Evolutionary conservation across 2,329 filamentous ascomycete genomes (phyloP), one percentile per base, ranked within the genome.

Genomic region (Microdochium paspali): DNA sequence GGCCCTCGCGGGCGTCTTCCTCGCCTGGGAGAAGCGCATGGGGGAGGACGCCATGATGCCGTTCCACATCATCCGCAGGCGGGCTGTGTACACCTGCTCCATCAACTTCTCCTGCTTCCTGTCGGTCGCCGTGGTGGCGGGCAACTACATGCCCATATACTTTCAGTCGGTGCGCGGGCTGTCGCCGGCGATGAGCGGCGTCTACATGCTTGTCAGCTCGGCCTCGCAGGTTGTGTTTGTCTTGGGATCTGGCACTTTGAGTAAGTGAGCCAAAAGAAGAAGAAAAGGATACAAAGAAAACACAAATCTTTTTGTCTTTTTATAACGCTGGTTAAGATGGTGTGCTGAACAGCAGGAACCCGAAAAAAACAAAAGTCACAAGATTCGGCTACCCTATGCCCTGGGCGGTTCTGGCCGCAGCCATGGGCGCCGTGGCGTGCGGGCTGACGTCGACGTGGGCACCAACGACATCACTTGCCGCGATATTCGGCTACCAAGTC

Each of bases 211-310:
- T 43, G 61, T 61, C 1, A 57, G 56, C 32, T 60, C 58, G 24
- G 20, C 56, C 26, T 56, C 58, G 61, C 54, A 60, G 12, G 28
- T 85, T n/a, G 73, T 80, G 0, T 82, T 84, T 40, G 72, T 80
- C 0, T 79, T 85, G 42, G 67, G 79, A 4, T 56, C 56, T 1
- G 60, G 61, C 15, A 48, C 20, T 5, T 32, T 60, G 30, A 47
- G 60, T 61, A 53, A 32, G 53, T 54, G 1, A 31, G n/a, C n/a
- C n/a, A n/a, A n/a, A n/a, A n/a, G n/a, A n/a, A n/a, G n/a, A n/a
- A n/a, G n/a, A n/a, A n/a, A n/a, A n/a, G n/a, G n/a, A 28, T 45
- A 42, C 40, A 44, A 10, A 46, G n/a, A 21, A 39, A 46, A 9
- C 44, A 30, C 24, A 4, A 46, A 4, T 18, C 30, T 4, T 44